Percentiles rank a stretch among this genome's conserved stretches.
Evolutionary conservation across 202 grass and related monocot species (phyloP).

Genomic region (Cymbopogon flexuosus): DNA sequence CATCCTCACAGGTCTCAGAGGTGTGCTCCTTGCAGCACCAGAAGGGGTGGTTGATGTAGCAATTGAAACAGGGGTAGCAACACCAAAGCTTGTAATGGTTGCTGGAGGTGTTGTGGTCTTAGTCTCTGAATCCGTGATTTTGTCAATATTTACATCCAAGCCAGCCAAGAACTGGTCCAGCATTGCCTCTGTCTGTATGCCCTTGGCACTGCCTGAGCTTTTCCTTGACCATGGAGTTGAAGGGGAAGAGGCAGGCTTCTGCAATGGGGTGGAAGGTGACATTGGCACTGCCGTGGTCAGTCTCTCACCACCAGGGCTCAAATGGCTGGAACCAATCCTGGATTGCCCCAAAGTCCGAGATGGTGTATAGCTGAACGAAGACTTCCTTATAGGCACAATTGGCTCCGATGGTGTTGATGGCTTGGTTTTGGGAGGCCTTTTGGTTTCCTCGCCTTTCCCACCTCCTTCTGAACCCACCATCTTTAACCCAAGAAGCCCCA

Average conservation of each 20-base stretch:
- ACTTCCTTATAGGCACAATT: constrained; percentile 69
- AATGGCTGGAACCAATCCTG: constrained; percentile 48
- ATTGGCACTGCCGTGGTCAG: constrained; percentile 41
- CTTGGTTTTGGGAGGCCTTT: constrained; percentile 75
- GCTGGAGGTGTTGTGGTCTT: constrained; percentile 53
- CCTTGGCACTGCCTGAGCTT: constrained; percentile 63
- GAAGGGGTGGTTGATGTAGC: constrained; percentile 54
- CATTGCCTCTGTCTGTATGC: constrained; percentile 83
- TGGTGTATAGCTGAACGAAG: constrained; percentile 76
- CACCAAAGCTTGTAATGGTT: constrained; percentile 49
- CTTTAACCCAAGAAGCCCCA: constrained; percentile 58
- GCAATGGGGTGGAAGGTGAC: constrained; percentile 54
- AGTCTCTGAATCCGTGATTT: constrained; percentile 47
- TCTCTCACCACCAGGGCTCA: constrained; percentile 62
- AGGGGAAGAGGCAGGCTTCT: constrained; percentile 60
- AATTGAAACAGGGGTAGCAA: constrained; percentile 61
- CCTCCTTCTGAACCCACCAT: constrained; percentile 4
- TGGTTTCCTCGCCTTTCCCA: constrained; percentile 41
- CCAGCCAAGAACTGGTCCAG: constrained; percentile 73
- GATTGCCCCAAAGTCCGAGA: constrained; percentile 34
- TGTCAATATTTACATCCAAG: constrained; percentile 66
- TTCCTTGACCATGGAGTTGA: constrained; percentile 86
- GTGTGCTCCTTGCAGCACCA: constrained; percentile 69
- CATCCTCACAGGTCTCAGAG: constrained; percentile 84
- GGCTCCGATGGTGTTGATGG: constrained; percentile 55